Percentiles rank a stretch among this genome's conserved stretches.
phyloP scores from a whole-genome alignment of 1,284 basidiomycete genomes.

The Ceratorhiza oryzae-sativae region DNA sequence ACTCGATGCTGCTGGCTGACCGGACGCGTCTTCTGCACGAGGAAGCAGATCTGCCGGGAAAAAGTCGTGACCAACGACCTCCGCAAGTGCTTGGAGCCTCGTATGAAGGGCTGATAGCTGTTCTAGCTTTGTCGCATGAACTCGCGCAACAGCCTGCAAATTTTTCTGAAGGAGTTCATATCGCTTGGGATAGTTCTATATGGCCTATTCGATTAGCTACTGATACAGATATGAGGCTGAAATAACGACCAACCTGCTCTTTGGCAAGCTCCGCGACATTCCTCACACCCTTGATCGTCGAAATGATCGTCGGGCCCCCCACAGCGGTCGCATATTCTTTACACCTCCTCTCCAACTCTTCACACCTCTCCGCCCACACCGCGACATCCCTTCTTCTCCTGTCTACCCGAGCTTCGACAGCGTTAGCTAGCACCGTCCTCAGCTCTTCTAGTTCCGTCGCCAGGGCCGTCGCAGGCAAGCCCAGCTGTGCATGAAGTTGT shows the following conservation, averaged over 20 bases:
- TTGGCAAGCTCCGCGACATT: conserved; percentile 64
- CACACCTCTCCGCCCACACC: conserved; percentile 70
- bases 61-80: conserved; percentile 67
- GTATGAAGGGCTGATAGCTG: conserved; percentile 70
- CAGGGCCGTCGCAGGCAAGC: conserved; percentile 72
- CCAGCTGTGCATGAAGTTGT: conserved; percentile 71
- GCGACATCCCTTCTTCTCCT: conserved; percentile 71
- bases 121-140: conserved; percentile 66
- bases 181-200: conserved; percentile 68
- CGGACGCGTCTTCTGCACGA: conserved; percentile 7
- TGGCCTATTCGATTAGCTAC: conserved; percentile 41
- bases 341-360: conserved; percentile 67
- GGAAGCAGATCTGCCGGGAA: conserved; percentile 64
- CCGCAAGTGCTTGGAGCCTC: conserved; percentile 64
- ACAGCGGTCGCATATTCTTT: conserved; percentile 67
- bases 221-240: not conserved
- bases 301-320: conserved; percentile 72
- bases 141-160: conserved; percentile 6
- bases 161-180: conserved; percentile 62
- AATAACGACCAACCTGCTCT: conserved; percentile 49
- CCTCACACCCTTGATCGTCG: conserved; percentile 55
- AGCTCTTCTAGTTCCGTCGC: conserved; percentile 73
- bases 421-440: conserved; percentile 69
- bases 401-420: conserved; percentile 74
- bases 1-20: not conserved